Evolutionary conservation across 73 alveolate genomes (phyloP).

Genomic region (Halteria grandinella): DNA sequence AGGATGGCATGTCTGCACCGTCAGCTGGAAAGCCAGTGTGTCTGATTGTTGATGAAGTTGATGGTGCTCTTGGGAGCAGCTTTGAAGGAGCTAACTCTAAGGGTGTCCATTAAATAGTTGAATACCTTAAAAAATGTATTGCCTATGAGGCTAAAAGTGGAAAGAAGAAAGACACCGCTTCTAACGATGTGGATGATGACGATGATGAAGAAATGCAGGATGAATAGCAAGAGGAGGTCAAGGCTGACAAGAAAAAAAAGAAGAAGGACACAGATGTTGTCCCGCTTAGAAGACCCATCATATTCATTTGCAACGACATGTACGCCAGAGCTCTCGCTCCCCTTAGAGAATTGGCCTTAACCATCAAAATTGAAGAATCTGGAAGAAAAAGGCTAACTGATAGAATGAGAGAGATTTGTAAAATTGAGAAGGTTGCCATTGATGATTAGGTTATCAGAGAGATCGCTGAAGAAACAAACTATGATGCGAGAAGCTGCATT

Average conservation of each 20-base stretch:
- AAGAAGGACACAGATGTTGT: constrained; percentile 49
- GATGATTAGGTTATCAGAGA: constrained; percentile 69
- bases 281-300: constrained; percentile 78
- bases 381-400: constrained; percentile 67
- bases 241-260: constrained; percentile 56
- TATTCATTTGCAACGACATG: constrained; percentile 84
- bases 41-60: constrained; percentile 80
- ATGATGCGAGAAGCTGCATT: constrained; percentile 81
- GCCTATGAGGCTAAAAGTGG: constrained; percentile 26
- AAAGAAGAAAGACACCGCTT: constrained; percentile 58
- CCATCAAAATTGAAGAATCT: constrained; percentile 69
- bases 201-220: constrained; percentile 66
- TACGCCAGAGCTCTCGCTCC: constrained; percentile 79
- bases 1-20: neutral
- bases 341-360: constrained; percentile 75
- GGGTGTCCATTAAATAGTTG: constrained; percentile 62
- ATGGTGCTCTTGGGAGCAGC: constrained; percentile 80
- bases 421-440: constrained; percentile 72
- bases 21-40: constrained; percentile 72
- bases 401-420: constrained; percentile 67
- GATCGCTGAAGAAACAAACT: constrained; percentile 64
- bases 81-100: constrained; percentile 57
- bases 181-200: constrained; percentile 64
- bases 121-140: constrained; percentile 34
- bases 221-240: constrained; percentile 54